Evolutionary conservation across 257 asterid genomes (phyloP), one percentile per base, ranked within the genome.

Genomic region (Rehmannia glutinosa): DNA sequence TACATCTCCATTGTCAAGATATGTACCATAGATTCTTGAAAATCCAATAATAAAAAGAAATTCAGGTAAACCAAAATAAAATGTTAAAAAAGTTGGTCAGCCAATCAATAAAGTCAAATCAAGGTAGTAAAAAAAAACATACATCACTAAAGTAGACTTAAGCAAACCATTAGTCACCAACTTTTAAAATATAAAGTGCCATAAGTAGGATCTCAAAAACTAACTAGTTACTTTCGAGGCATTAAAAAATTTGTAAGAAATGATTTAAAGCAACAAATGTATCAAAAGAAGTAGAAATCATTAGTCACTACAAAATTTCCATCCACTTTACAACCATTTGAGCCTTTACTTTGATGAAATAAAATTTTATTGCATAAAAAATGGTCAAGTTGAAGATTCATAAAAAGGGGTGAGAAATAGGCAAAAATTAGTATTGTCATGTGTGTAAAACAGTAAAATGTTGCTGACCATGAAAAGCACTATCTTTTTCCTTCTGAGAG

Each of bases 401-500:
- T 75, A 76, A 92, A 90, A 87, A 84, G 84, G 86, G 82, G 87
- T 55, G 78, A 79, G 73, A 42, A 70, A 71, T 73, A 52, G 76
- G 79, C 75, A 75, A 76, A 76, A 54, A 69, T 78, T 64, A 65
- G 75, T 30, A 69, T 62, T 41, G 79, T 55, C 80, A 69, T 84
- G 78, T 82, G 85, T 59, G 73, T 73, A 76, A 42, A 74, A 81
- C 74, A 79, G 82, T 80, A 80, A n/a, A n/a, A 56, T 65, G 75
- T 62, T 87, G 96, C 86, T 81, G 86, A 83, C 89, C 82, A 81
- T 68, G 86, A 74, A 84, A 78, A 83, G 83, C 86, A 81, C 78
- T 74, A 64, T 69, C 77, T 77, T 80, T 77, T 77, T 51, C 52
- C 69, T 50, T 23, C 68, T 43, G 36, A 41, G 68, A 42, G 73